Evolutionary conservation across 106 monocot species (phyloP).

Genomic region (Chionographis japonica): DNA sequence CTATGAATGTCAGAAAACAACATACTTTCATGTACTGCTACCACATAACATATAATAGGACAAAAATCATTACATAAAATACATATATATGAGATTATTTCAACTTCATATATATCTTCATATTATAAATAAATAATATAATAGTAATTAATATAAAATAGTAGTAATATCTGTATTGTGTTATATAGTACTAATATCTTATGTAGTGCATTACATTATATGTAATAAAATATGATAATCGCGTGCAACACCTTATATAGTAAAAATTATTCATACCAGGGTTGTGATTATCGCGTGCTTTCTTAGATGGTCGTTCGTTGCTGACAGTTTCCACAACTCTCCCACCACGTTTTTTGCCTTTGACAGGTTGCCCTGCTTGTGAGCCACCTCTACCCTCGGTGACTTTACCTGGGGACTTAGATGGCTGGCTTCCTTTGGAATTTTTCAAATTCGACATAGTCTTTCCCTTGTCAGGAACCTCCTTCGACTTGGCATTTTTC

Average conservation of each 20-base stretch:
- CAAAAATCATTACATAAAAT: neutral
- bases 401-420: conserved; percentile 11
- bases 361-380: neutral
- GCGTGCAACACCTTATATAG: no score
- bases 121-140: no score
- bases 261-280: conserved; percentile 3
- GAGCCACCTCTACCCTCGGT: conserved; percentile 1
- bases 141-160: no score
- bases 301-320: conserved; percentile 25
- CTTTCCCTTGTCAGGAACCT: conserved; percentile 7
- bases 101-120: no score
- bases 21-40: neutral
- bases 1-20: conserved; percentile 6
- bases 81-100: no score
- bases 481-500: conserved; percentile 13
- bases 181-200: no score
- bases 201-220: no score
- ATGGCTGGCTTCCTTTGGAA: conserved; percentile 7
- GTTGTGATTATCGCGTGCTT: conserved; percentile 17
- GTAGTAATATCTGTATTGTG: no score
- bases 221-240: no score
- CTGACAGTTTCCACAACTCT: conserved; percentile 9
- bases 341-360: conserved; percentile 19
- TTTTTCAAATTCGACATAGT: conserved; percentile 11
- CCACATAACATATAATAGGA: neutral